phyloP scores from a whole-genome alignment of 371 early-diverging fungal species.

The Apophysomyces variabilis region DNA sequence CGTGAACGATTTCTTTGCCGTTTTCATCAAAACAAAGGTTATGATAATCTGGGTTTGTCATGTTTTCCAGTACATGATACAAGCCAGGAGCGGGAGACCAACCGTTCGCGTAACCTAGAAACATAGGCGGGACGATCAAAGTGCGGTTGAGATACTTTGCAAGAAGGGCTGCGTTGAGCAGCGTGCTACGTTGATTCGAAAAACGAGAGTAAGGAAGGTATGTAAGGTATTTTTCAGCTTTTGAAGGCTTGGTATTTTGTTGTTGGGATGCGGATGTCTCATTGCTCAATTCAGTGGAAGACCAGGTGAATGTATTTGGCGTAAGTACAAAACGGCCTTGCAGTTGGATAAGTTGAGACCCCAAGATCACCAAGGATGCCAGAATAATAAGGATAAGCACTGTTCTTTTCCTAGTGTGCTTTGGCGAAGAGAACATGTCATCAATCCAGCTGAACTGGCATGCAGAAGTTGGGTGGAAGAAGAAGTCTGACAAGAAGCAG shows the following conservation, averaged over 20 bases:
- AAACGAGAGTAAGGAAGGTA: conserved; percentile 57
- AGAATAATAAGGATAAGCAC: neutral
- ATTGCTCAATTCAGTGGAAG: neutral
- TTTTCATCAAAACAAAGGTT: conserved; percentile 25
- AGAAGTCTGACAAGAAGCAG: neutral
- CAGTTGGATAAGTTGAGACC: neutral
- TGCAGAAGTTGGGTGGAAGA: neutral
- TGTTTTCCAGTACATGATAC: conserved; percentile 26
- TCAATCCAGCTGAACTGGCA: neutral
- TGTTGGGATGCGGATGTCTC: neutral
- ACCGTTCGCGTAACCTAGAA: conserved; percentile 50
- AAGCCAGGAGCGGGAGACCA: conserved; percentile 40
- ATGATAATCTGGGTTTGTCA: conserved; percentile 29
- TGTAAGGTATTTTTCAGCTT: conserved; percentile 38
- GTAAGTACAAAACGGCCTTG: neutral
- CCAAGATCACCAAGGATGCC: neutral
- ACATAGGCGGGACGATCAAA: conserved; percentile 39
- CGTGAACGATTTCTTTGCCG: conserved; percentile 14
- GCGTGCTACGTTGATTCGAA: conserved; percentile 52
- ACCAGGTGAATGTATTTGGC: neutral
- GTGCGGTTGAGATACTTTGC: conserved; percentile 39
- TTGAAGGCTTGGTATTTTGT: neutral
- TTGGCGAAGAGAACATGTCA: neutral
- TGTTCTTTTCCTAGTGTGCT: neutral
- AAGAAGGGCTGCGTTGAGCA: conserved; percentile 53